phyloP scores from a whole-genome alignment of 176 grass and related monocot genomes.

The Ampelocalamus luodianensis region DNA sequence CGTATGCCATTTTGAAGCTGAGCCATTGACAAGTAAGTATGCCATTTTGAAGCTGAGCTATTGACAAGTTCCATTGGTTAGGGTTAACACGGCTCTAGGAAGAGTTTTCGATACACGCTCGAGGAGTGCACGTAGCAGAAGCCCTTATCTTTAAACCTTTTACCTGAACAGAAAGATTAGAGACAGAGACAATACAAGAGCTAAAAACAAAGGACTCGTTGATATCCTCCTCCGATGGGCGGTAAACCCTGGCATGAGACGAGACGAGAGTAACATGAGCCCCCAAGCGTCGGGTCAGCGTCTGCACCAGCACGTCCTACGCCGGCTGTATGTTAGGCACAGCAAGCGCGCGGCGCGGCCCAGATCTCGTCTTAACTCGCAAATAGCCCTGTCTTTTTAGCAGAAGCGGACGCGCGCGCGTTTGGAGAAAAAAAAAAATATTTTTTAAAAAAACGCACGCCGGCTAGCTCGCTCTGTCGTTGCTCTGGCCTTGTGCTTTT shows the following conservation, averaged over 20 bases:
- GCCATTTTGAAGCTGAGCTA: no score
- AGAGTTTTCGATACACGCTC: not conserved
- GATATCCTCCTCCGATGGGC: not conserved
- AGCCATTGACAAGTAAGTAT: no score
- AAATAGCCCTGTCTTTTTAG: no score
- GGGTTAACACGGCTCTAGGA: no score
- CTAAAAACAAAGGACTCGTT: not conserved
- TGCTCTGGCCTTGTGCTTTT: not conserved
- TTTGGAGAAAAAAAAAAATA: no score
- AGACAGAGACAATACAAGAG: not conserved
- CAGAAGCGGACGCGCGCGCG: no score
- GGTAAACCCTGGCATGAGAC: not conserved
- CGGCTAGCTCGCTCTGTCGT: no score
- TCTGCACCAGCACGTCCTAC: not conserved
- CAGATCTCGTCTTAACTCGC: constrained; percentile 13
- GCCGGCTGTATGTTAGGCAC: not conserved
- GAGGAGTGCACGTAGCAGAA: not conserved
- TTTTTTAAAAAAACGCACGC: no score
- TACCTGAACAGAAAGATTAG: not conserved
- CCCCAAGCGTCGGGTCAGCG: not conserved
- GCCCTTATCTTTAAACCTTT: not conserved
- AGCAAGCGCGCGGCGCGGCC: not conserved
- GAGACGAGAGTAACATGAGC: constrained; percentile 12
- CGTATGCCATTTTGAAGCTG: no score
- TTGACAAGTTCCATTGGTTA: no score